Base-by-base conservation (phyloP, 2,329 filamentous ascomycete genomes). In the Fusarium fracticaudum region DNA sequence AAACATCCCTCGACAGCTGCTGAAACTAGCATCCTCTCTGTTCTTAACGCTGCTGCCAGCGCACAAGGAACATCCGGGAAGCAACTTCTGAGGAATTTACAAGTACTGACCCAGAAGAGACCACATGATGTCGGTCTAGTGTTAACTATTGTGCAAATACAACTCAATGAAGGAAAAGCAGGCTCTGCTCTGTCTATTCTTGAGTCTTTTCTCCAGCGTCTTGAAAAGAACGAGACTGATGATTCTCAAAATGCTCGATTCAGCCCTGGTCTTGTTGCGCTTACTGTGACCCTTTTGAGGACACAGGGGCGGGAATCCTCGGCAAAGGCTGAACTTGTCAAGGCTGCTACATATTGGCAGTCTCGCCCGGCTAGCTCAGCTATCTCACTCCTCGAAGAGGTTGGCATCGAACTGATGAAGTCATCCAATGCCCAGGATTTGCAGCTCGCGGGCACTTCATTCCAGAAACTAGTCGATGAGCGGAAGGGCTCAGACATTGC, bases 341-440 rank as follows among this genome's bases (percentile, higher is more conserved):
- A 92, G 81, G 94, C 96, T 24, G 94, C 94, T 17, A 86, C 88
- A 20, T 92, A 97, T 84, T 98, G 96, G 95, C 89, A 91, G 60
- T 86, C 87, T 51, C 92, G 91, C 75, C 85, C 72, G 83, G 73
- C 77, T 11, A 74, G 70, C 22, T 72, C 79, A 5, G 81, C 91
- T 1, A 83, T 87, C n/a, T 89, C 93, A 2, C 89, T 98, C 11
- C 87, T 97, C 58, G 91, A 91, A 66, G 94, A 95, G 62, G 94
- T 95, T 13, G 96, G 94, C n/a, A 88, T 92, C 47, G 91, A 94
- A 54, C 89, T 98, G 15, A 89, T 98, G 54, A 91, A 92, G 74
- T 97, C 94, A 1, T 89, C 91, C 12, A 89, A 91, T 54, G 80
- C 86, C 2, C 87, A 92, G 22, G 93, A 98, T 74, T 85, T 94